These are phyloP conservation scores for Salvia miltiorrhiza DNA, from an alignment of 257 asterid genomes.

Conservation along the genomic window DNA sequence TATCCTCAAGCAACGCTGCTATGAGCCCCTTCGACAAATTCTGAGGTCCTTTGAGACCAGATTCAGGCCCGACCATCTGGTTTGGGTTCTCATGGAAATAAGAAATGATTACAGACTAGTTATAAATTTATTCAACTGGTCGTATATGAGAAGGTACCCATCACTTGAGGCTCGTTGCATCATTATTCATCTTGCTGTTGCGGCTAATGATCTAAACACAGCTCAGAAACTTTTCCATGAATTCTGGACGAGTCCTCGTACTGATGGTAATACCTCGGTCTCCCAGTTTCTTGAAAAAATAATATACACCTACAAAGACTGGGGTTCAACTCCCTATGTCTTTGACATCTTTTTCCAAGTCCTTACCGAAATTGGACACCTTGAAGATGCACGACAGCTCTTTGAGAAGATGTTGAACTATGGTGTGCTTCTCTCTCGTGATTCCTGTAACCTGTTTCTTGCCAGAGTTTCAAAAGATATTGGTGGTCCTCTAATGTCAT, in stretches of 20 bases:
- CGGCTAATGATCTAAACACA: conserved; percentile 48
- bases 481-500: conserved; percentile 41
- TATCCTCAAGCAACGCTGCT: conserved; percentile 65
- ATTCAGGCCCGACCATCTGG: conserved; percentile 73
- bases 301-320: conserved; percentile 76
- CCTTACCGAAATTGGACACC: conserved; percentile 55
- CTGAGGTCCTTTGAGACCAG: conserved; percentile 69
- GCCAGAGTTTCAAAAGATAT: conserved; percentile 47
- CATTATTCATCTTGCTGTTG: conserved; percentile 62
- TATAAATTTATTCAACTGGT: conserved; percentile 72
- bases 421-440: conserved; percentile 66
- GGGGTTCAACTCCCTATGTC: conserved; percentile 81
- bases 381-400: conserved; percentile 61
- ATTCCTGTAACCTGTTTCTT: conserved; percentile 75
- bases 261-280: conserved; percentile 38
- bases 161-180: conserved; percentile 86
- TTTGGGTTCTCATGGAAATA: conserved; percentile 86
- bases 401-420: conserved; percentile 68
- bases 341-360: conserved; percentile 79
- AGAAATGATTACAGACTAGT: conserved; percentile 63
- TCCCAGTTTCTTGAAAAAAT: conserved; percentile 63
- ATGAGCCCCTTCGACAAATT: conserved; percentile 52
- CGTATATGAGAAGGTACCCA: conserved; percentile 60
- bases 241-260: conserved; percentile 42
- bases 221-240: conserved; percentile 49